Base-by-base conservation (phyloP, 2,329 filamentous ascomycete genomes). In the Aureobasidium sp. region DNA sequence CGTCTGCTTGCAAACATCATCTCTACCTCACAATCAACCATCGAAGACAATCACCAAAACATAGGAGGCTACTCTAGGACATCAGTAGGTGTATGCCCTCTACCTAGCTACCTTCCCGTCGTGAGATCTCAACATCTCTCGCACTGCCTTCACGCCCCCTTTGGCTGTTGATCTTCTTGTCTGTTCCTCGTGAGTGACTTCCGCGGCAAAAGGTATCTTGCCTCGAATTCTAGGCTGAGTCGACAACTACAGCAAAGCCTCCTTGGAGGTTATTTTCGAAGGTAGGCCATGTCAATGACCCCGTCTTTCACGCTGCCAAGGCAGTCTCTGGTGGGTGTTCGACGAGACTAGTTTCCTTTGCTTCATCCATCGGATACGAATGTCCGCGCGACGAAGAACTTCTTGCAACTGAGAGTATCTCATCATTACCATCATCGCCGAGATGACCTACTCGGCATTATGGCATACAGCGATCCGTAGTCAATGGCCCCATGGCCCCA, bases 81-180 rank as follows among this genome's bases (percentile, higher is more conserved):
- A 58, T 47, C 42, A 47, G 55, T 58, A 58, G 55, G 55, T 58
- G 42, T 29, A 34, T 32, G 15, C 23, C 17, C n/a, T 44, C 39
- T 34, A 46, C 26, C 27, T 34, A 29, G 42, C 12, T 17, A 58
- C 23, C 27, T 41, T 46, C 32, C 15, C n/a, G 42, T 47, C 42
- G 20, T 48, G 42, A 58, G 55, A 48, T 58, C n/a, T 58, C 55
- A 58, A 58, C 55, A 58, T 58, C 55, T 58, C 42, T 48, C 42
- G 55, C 32, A 48, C 55, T 48, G 7, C 34, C 42, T 17, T n/a
- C 17, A 36, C n/a, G 20, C 29, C 34, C 15, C 20, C 27, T 48
- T 39, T 39, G 42, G 32, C 42, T 39, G 20, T 32, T 27, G 41
- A 34, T 58, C 13, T 39, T 23, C 42, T 58, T 58, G 55, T 48